phyloP scores from a whole-genome alignment of 192 early-diverging fungal species.

The Paraglomus occultum region DNA sequence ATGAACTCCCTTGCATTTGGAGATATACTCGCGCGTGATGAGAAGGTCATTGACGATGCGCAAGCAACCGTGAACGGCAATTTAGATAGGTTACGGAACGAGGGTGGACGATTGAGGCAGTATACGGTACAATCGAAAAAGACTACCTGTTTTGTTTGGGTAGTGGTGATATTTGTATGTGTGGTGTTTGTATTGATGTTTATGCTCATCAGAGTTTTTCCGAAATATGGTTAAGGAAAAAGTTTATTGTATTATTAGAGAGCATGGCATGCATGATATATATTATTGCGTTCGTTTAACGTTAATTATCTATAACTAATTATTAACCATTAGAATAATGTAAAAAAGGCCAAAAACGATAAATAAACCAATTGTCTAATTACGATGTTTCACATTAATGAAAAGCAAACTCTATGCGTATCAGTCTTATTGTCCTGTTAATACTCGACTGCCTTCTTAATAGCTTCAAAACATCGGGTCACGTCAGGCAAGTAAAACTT shows the following conservation, averaged over 20 bases:
- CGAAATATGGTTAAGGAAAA: too few species aligned
- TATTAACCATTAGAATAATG: too few species aligned
- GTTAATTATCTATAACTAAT: too few species aligned
- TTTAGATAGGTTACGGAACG: slow-evolving; percentile 36
- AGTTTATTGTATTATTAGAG: too few species aligned
- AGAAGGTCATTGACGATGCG: slow-evolving; percentile 42
- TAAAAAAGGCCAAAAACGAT: too few species aligned
- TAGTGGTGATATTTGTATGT: slow-evolving; percentile 43
- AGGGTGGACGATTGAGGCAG: slow-evolving; percentile 35
- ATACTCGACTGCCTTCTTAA: slow-evolving; percentile 76
- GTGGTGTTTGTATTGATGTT: slow-evolving; percentile 46
- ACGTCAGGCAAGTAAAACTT: slow-evolving; percentile 90
- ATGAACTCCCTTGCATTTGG: slow-evolving; percentile 46
- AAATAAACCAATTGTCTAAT: too few species aligned
- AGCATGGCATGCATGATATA: too few species aligned
- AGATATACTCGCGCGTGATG: slow-evolving; percentile 43
- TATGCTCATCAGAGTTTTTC: slow-evolving; percentile 19
- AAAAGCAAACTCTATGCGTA: too few species aligned
- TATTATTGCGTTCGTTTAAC: too few species aligned
- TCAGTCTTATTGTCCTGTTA: slow-evolving; percentile 34
- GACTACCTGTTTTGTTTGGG: slow-evolving; percentile 48
- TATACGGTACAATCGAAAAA: slow-evolving; percentile 45
- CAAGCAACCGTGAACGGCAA: slow-evolving; percentile 40
- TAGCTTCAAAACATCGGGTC: slow-evolving; percentile 82
- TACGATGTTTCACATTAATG: too few species aligned